Evolutionary conservation across 1,284 basidiomycete species (phyloP), one percentile per base, ranked within the genome.

Genomic region (Pseudomicrostroma phylloplanum): DNA sequence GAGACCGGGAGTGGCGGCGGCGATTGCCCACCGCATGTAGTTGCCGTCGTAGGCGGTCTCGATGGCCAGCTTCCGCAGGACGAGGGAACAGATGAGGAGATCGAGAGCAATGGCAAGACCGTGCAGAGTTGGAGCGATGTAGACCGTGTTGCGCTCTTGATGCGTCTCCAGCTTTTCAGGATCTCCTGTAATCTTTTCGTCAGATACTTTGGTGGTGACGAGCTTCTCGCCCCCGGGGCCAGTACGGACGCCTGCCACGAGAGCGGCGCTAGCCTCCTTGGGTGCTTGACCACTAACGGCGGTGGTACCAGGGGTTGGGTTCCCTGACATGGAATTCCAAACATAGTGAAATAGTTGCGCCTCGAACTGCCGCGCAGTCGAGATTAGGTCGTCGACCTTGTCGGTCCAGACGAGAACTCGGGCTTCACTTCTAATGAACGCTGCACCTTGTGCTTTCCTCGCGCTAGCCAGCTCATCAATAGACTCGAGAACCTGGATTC

Each of bases 391-490:
- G 51, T 69, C 87, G 59, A 90, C 83, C 69, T 86, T 82, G 77
- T 91, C 89, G 8, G 87, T 85, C 89, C 89, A 91, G 48, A 88
- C 83, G 54, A 89, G 82, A 46, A 91, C 81, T 15, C 88, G 86
- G 30, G 85, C 84, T 69, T 90, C 88, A 72, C 87, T 85, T 42
- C 89, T 85, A 64, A 91, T 84, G 79, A 91, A 91, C 19, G 89
- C 89, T n/a, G 86, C 89, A 65, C 88, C 88, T 72, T 91, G 89
- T 69, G 90, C 88, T 80, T 89, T 89, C 74, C 90, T 85, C 1
- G 88, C 89, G 25, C 83, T 82, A 3, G 86, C 85, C 3, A 91
- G 82, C 65, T 85, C 82, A 54, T 79, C 75, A 73, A 90, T 86
- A 26, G 82, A 84, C 61, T 88, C 63, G 55, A 71, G 57, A 23